phyloP scores from a whole-genome alignment of 345 rosid genomes.

The Gossypium herbaceum region DNA sequence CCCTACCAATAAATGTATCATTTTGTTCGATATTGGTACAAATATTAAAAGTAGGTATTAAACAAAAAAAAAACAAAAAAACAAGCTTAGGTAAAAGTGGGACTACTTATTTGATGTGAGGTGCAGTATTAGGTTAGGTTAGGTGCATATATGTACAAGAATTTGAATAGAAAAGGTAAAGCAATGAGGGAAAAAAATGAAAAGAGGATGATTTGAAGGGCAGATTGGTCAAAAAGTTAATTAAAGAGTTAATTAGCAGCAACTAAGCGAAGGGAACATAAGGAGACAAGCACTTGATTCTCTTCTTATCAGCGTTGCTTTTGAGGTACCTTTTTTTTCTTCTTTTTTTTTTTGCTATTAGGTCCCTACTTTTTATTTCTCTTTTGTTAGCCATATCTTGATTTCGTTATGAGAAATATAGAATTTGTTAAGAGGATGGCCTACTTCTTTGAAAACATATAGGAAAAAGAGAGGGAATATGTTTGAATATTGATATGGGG shows the following conservation, averaged over 20 bases:
- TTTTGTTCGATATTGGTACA: too few relatives aligned
- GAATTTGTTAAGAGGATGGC: not conserved
- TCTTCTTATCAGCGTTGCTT: conserved; percentile 33
- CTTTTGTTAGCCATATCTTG: conserved; percentile 31
- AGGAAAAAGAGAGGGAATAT: conserved; percentile 29
- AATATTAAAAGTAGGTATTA: too few relatives aligned
- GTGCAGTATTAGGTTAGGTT: not conserved
- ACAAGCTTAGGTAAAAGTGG: not conserved
- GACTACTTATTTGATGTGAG: not conserved
- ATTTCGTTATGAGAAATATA: conserved; percentile 17
- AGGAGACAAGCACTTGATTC: conserved; percentile 22
- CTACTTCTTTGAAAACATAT: not conserved
- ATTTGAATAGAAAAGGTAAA: conserved; percentile 10
- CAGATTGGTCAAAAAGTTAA: conserved; percentile 21
- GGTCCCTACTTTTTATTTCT: conserved; percentile 21
- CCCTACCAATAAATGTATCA: too few relatives aligned
- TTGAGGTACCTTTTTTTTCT: conserved; percentile 24
- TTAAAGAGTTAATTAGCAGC: not conserved
- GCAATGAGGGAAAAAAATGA: not conserved
- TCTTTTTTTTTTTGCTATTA: not conserved
- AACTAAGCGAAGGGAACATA: not conserved
- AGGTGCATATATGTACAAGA: not conserved
- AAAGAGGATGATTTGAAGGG: not conserved
- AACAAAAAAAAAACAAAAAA: too few relatives aligned
- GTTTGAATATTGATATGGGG: conserved; percentile 24